Conservation (phyloP, 768 basidiomycete genomes). For the Xanthoconium purpureum region DNA sequence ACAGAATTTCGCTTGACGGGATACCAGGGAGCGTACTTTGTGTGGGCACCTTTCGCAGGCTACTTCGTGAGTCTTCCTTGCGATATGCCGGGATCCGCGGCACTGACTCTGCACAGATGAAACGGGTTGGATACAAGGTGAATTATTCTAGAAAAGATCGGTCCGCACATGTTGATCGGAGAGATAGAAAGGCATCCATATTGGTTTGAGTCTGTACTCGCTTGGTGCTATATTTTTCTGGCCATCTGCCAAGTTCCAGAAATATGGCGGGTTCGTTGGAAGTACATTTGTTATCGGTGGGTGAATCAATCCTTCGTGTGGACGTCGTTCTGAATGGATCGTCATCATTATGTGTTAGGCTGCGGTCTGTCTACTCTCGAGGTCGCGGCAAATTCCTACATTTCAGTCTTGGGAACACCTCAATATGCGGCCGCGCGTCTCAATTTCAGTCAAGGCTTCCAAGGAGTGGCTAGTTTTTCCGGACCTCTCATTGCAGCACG, state of each 20-base stretch:
- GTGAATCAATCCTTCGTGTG: background rate
- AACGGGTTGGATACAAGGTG: conserved; percentile 64
- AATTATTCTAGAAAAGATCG: background rate
- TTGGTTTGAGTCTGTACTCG: conserved; percentile 58
- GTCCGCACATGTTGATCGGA: background rate
- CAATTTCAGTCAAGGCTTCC: conserved; percentile 79
- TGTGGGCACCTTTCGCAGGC: conserved; percentile 57
- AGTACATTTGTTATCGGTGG: conserved; percentile 68
- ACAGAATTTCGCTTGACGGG: background rate
- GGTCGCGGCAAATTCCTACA: conserved; percentile 80
- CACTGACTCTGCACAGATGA: conserved; percentile 43
- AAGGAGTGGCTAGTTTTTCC: conserved; percentile 70
- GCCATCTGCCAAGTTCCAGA: conserved; percentile 66
- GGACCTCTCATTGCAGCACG: conserved; percentile 73
- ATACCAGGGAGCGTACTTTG: conserved; percentile 55
- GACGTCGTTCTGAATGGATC: background rate
- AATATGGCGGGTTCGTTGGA: conserved; percentile 71
- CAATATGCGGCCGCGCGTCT: conserved; percentile 72
- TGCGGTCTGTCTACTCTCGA: conserved; percentile 67
- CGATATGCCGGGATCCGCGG: background rate
- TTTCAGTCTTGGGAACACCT: conserved; percentile 62
- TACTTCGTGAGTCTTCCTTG: conserved; percentile 44
- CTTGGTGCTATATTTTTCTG: conserved; percentile 75
- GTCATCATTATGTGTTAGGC: conserved; percentile 31
- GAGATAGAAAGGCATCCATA: conserved; percentile 54